phyloP scores from a whole-genome alignment of 352 stramenopile species.

The Detonula confervacea region DNA sequence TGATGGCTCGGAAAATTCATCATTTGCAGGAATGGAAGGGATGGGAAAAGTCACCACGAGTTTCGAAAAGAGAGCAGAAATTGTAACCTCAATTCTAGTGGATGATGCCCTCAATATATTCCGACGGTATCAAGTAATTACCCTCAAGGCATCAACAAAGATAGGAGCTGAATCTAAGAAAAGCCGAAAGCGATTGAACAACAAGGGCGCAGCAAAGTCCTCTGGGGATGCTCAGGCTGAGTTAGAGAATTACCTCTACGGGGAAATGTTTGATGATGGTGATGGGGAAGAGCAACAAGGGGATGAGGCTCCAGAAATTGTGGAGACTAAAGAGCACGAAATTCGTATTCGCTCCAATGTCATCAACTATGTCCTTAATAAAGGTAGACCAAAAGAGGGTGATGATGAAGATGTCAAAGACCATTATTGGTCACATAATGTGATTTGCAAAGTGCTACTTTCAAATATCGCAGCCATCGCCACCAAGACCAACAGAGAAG shows the following conservation, averaged over 20 bases:
- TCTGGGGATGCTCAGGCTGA: slow-evolving; percentile 29
- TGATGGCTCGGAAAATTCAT: background rate
- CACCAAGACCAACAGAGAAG: background rate
- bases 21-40: background rate
- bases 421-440: slow-evolving; percentile 13
- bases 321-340: slow-evolving; percentile 53
- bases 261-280: slow-evolving; percentile 50
- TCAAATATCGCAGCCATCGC: slow-evolving; percentile 26
- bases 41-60: slow-evolving; percentile 1
- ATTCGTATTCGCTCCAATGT: slow-evolving; percentile 57
- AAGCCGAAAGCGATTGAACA: slow-evolving; percentile 45
- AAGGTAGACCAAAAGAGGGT: background rate
- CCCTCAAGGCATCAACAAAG: slow-evolving; percentile 28
- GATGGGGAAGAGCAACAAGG: background rate
- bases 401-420: background rate
- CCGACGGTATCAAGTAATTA: slow-evolving; percentile 56
- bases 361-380: slow-evolving; percentile 27
- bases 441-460: slow-evolving; percentile 38
- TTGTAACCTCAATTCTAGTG: slow-evolving; percentile 50
- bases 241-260: slow-evolving; percentile 61
- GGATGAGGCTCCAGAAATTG: slow-evolving; percentile 4
- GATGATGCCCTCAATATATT: slow-evolving; percentile 54
- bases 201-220: slow-evolving; percentile 14
- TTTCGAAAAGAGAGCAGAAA: slow-evolving; percentile 28
- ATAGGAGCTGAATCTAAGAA: slow-evolving; percentile 18